Conservation (phyloP, 139 green algal genomes). For the Diplosphaera chodatii region DNA sequence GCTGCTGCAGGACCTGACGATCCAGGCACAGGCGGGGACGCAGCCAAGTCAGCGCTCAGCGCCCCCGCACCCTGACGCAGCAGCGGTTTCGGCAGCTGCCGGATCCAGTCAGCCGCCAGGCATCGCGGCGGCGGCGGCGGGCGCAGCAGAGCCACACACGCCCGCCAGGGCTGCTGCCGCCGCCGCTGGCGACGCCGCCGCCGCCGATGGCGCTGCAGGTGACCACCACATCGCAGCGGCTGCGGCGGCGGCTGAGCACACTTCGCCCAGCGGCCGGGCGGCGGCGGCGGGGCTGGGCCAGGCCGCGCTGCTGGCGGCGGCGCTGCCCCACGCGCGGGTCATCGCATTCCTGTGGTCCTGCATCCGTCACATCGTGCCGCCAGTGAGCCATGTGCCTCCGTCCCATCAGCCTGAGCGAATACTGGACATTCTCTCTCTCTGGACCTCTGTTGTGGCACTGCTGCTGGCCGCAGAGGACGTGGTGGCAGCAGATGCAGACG, state of each 20-base stretch:
- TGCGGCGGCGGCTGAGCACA: slow-evolving; percentile 3
- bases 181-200: background rate
- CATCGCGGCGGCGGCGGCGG: no score
- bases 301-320: slow-evolving; percentile 28
- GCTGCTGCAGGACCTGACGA: background rate
- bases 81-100: no score
- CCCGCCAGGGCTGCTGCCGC: background rate
- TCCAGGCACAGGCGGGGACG: background rate
- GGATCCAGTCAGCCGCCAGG: background rate
- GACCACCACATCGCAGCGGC: no score
- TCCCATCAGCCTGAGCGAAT: no score
- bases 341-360: slow-evolving; percentile 61
- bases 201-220: no score
- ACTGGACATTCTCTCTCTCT: no score
- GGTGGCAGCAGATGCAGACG: no score
- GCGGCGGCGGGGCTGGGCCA: background rate
- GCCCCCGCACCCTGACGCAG: no score
- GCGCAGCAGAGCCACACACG: background rate
- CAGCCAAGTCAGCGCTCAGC: background rate
- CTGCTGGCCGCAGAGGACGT: no score
- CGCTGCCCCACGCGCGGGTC: slow-evolving; percentile 41
- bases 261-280: slow-evolving; percentile 1
- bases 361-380: slow-evolving; percentile 45
- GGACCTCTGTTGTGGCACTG: no score
- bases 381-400: background rate